Evolutionary conservation across 495 filamentous ascomycete genomes (phyloP).

Genomic region (Cercophora newfieldiana): DNA sequence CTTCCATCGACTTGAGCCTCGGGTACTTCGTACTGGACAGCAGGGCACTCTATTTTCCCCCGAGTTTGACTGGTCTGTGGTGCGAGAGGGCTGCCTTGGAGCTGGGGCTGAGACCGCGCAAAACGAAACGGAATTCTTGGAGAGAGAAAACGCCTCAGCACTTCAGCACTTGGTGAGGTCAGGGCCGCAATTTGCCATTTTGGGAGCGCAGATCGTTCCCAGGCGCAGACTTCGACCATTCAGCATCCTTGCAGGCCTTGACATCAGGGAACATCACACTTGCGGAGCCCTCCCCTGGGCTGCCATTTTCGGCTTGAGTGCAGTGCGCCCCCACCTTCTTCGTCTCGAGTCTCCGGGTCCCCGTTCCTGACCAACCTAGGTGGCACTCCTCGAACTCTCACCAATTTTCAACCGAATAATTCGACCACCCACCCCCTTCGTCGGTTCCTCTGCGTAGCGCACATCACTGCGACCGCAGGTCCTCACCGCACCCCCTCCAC

Average conservation of each 20-base stretch:
- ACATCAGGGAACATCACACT: constrained; percentile 14
- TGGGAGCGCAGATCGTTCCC: constrained; percentile 26
- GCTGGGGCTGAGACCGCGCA: not conserved
- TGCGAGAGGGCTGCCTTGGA: not conserved
- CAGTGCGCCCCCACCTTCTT: not conserved
- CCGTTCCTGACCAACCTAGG: constrained; percentile 6
- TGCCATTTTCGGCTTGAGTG: not conserved
- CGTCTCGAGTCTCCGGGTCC: constrained; percentile 6
- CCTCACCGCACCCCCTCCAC: too few species aligned
- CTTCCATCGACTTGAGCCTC: not conserved
- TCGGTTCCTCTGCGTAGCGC: not conserved
- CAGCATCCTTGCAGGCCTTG: constrained; percentile 22
- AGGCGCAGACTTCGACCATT: constrained; percentile 1
- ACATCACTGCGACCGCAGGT: too few species aligned
- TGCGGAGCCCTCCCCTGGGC: not conserved
- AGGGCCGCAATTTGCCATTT: constrained; percentile 24
- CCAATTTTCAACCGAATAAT: not conserved
- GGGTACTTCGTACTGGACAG: not conserved
- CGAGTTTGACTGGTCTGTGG: not conserved
- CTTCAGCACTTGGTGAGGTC: constrained; percentile 5
- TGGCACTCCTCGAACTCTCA: not conserved
- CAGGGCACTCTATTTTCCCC: too few species aligned
- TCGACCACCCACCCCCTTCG: not conserved
- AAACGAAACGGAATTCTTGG: not conserved
- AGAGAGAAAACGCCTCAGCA: not conserved